phyloP scores from a whole-genome alignment of 257 asterid genomes.

The Solanum chmielewskii region DNA sequence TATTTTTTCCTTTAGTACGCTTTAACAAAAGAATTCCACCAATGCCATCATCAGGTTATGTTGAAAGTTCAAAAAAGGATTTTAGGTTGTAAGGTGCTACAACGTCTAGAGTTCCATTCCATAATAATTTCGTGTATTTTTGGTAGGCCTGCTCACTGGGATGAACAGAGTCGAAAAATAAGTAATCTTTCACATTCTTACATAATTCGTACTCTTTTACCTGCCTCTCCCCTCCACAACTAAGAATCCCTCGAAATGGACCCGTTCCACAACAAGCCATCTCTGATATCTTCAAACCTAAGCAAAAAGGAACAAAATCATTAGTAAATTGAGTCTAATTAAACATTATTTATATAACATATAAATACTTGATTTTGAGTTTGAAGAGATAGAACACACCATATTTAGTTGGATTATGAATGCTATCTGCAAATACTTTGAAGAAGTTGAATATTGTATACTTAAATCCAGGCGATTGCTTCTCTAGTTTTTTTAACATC shows the following conservation, averaged over 20 bases:
- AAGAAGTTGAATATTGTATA: too few relatives aligned
- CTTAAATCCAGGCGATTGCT: too few relatives aligned
- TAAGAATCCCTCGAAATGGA: slow-evolving; percentile 19
- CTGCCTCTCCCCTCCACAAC: slow-evolving; percentile 45
- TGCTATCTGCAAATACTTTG: too few relatives aligned
- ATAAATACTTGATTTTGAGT: not conserved
- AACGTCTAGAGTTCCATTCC: not conserved
- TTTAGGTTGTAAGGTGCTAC: not conserved
- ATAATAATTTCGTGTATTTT: not conserved
- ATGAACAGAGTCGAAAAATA: not conserved
- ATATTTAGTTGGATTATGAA: not conserved
- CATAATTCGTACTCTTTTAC: slow-evolving; percentile 31
- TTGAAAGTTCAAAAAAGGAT: not conserved
- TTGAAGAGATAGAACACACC: not conserved
- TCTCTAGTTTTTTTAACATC: too few relatives aligned
- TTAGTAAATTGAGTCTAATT: too few relatives aligned
- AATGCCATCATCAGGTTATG: not conserved
- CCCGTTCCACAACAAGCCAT: slow-evolving; percentile 38
- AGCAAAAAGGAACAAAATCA: not conserved
- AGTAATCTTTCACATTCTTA: slow-evolving; percentile 7
- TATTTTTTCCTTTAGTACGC: too few relatives aligned
- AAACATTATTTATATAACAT: too few relatives aligned
- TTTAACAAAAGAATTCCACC: too few relatives aligned
- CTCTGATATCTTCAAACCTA: not conserved
- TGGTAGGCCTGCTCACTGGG: not conserved